Base-by-base conservation (phyloP, 768 basidiomycete genomes). In the Boletus speciosus region DNA sequence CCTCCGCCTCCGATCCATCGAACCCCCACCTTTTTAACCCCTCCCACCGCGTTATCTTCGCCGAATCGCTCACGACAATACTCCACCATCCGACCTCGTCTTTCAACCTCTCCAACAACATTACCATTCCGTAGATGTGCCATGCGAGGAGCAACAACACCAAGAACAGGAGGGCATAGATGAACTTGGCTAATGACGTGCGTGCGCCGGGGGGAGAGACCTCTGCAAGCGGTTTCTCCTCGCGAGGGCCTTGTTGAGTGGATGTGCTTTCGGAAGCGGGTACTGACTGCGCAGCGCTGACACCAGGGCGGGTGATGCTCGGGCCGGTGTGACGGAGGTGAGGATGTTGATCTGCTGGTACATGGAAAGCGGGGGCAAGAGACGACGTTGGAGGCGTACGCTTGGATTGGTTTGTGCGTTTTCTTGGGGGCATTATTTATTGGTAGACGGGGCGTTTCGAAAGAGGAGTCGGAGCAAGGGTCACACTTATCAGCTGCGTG, bases 21-120 rank as follows among this genome's bases (percentile, higher is more conserved):
- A 38, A 51, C 40, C 51, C 52, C 35, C 48, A 56, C 37, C 56
- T 19, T 5, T 54, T 43, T 36, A 29, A 4, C 4, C 7, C 21
- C 36, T 12, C 34, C 54, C 51, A 60, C n/a, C 34, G 35, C n/a
- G 15, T 4, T 35, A 12, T 39, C 23, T 46, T 41, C 37, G 39
- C 51, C 2, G 45, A 11, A 27, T 54, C 60, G 19, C 48, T 62
- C 29, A 35, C 16, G 8, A 55, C 34, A 39, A 56, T 19, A 5
- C 56, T 50, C 82, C 84, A 84, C 85, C 84, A 84, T 8, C 82
- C 82, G 0, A 81, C 81, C 11, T 78, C 80, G 11, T 81, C 76
- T 0, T 73, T 67, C 35, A 68, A 10, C 61, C 79, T 79, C 73
- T 76, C 78, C 56, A 82, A 73, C 15, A 78, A 39, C 4, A 74